Conservation (phyloP, 2,329 filamentous ascomycete genomes). For the Chalaropsis thielavioides region DNA sequence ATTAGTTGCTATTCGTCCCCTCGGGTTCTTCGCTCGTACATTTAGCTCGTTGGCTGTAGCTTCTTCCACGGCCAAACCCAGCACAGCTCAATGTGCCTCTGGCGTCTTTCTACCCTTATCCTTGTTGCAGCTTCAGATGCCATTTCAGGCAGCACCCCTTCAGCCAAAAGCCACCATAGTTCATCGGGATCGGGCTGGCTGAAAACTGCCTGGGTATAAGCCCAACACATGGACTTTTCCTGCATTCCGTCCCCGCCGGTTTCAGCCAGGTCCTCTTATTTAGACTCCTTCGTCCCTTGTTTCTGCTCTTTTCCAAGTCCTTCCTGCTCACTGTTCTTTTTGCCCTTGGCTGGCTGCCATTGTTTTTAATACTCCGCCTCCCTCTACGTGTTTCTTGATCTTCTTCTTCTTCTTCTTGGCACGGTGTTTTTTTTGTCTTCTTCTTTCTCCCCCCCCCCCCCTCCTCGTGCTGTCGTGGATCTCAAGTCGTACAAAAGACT, state of each 20-base stretch:
- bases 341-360: neutral
- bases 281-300: neutral
- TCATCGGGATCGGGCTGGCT: neutral
- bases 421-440: neutral
- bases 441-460: neutral
- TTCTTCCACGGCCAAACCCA: no score
- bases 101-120: neutral
- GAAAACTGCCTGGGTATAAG: neutral
- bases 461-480: neutral
- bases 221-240: neutral
- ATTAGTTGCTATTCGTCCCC: neutral
- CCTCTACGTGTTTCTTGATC: neutral
- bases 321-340: neutral
- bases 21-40: neutral
- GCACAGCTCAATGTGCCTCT: neutral
- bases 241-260: neutral
- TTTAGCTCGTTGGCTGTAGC: neutral
- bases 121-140: neutral
- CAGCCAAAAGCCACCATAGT: neutral
- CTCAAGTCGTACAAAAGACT: neutral
- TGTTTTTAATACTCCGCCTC: neutral
- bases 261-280: neutral
- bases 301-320: neutral
- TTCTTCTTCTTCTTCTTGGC: neutral
- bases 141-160: neutral